Conservation (phyloP, 495 filamentous ascomycete species). For the Talaromyces borbonicus region DNA sequence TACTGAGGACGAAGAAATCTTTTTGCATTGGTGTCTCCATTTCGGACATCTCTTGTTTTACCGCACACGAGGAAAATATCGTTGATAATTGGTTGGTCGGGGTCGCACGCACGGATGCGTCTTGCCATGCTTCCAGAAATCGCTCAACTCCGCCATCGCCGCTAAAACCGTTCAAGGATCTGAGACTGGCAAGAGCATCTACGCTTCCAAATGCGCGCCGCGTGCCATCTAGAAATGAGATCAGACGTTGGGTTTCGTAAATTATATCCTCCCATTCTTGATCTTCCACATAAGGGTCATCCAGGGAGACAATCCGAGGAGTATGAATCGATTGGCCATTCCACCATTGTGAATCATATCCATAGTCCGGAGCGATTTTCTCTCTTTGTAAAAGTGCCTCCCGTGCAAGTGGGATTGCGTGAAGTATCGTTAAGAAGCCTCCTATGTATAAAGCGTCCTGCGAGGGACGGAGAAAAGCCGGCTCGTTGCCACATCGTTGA, state of each 20-base stretch:
- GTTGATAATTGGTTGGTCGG: conserved; percentile 29
- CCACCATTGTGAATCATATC: conserved; percentile 74
- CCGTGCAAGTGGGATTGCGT: conserved; percentile 70
- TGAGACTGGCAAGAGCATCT: conserved; percentile 45
- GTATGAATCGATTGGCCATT: conserved; percentile 55
- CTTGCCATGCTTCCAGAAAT: conserved; percentile 34
- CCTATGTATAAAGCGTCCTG: conserved; percentile 51
- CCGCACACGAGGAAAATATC: conserved; percentile 31
- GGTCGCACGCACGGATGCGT: conserved; percentile 29
- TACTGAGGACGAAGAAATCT: conserved; percentile 32
- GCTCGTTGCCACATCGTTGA: conserved; percentile 45
- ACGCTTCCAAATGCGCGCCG: conserved; percentile 72
- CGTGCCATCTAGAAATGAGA: conserved; percentile 76
- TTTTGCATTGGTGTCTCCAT: conserved; percentile 23
- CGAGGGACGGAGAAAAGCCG: conserved; percentile 64
- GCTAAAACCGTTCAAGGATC: conserved; percentile 26
- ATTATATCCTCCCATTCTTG: conserved; percentile 39
- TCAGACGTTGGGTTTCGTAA: conserved; percentile 56
- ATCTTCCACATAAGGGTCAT: conserved; percentile 26
- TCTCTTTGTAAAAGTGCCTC: conserved; percentile 57
- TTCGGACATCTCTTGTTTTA: conserved; percentile 24
- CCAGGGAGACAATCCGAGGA: conserved; percentile 46
- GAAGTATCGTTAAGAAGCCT: conserved; percentile 66
- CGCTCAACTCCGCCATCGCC: conserved; percentile 22
- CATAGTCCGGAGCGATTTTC: conserved; percentile 49